Evolutionary conservation across 129 eudicot species (phyloP).

Genomic region (Centella asiatica): DNA sequence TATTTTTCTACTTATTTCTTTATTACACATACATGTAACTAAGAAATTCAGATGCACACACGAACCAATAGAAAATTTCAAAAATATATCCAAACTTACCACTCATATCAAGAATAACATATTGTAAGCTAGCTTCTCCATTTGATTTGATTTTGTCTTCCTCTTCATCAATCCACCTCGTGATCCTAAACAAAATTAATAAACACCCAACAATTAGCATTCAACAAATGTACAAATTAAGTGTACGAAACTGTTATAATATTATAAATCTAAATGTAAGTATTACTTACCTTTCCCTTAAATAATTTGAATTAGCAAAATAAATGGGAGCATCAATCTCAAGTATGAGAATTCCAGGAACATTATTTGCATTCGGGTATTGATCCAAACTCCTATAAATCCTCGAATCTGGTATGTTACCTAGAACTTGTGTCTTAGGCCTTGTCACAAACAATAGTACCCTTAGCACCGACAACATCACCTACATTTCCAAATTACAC

Average conservation of each 20-base stretch:
- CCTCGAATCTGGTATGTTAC: slow-evolving; percentile 61
- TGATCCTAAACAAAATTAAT: slow-evolving; percentile 30
- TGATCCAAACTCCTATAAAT: slow-evolving; percentile 75
- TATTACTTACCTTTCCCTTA: slow-evolving; percentile 66
- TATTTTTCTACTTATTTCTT: too few species aligned
- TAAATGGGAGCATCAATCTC: slow-evolving; percentile 87
- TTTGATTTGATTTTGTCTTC: slow-evolving; percentile 56
- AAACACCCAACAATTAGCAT: not conserved
- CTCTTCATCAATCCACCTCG: slow-evolving; percentile 92
- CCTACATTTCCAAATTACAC: slow-evolving; percentile 32
- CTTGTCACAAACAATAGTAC: slow-evolving; percentile 67
- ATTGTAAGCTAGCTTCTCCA: slow-evolving; percentile 49
- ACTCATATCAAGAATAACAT: slow-evolving; percentile 68
- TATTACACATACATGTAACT: too few species aligned
- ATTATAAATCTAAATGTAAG: not conserved
- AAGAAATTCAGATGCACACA: too few species aligned
- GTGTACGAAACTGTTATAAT: not conserved
- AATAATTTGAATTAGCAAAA: slow-evolving; percentile 71
- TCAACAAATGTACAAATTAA: not conserved
- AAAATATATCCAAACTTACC: too few species aligned
- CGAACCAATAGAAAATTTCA: too few species aligned
- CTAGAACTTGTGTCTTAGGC: slow-evolving; percentile 57
- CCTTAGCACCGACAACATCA: slow-evolving; percentile 63
- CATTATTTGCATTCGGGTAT: slow-evolving; percentile 50
- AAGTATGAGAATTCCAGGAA: slow-evolving; percentile 73